phyloP scores from a whole-genome alignment of 352 stramenopile species.

The Phytophthora gonapodyides region DNA sequence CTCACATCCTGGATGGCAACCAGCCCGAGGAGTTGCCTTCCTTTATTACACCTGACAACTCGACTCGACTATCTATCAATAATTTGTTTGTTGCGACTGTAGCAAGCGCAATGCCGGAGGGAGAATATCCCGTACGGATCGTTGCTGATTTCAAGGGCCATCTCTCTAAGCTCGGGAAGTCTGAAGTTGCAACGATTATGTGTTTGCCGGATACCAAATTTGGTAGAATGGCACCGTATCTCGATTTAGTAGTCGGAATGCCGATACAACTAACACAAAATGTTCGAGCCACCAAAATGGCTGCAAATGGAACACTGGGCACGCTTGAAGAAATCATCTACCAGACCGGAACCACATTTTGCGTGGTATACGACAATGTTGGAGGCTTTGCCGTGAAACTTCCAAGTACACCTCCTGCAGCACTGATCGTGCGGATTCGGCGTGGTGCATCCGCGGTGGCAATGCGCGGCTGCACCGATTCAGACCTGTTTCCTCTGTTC shows the following conservation, averaged over 20 bases:
- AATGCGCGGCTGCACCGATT: neutral
- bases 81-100: slow-evolving; percentile 1
- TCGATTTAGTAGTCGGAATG: slow-evolving; percentile 1
- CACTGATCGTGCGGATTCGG: too few species aligned
- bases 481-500: slow-evolving; percentile 12
- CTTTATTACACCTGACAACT: slow-evolving; percentile 5
- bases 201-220: neutral
- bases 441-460: too few species aligned
- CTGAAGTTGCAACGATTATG: slow-evolving; percentile 1
- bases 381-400: too few species aligned
- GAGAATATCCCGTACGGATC: neutral
- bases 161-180: neutral
- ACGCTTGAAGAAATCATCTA: slow-evolving; percentile 3
- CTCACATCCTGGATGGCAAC: too few species aligned
- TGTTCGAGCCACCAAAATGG: too few species aligned
- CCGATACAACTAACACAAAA: neutral
- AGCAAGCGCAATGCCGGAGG: neutral
- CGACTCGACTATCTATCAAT: neutral
- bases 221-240: neutral
- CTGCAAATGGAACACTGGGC: neutral
- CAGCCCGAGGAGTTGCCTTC: too few species aligned
- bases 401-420: too few species aligned
- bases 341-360: neutral
- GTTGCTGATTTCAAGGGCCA: slow-evolving; percentile 7
- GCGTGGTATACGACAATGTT: too few species aligned